Evolutionary conservation across 805 yeast species (phyloP).

Genomic region (Metschnikowia similis): DNA sequence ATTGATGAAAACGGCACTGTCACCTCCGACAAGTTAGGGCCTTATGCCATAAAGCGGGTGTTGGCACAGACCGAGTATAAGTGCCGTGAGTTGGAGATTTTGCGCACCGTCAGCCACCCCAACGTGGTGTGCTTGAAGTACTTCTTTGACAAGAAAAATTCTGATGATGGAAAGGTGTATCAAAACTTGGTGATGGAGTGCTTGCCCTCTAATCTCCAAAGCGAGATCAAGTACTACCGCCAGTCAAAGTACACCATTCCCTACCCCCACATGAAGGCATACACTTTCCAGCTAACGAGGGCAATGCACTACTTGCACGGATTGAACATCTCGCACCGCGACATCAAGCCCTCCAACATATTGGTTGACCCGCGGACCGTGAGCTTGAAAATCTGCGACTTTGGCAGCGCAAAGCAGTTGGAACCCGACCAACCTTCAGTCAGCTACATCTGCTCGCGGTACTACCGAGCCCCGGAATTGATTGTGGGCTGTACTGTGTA

Average conservation of each 20-base stretch:
- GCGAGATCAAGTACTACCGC: slow-evolving; percentile 68
- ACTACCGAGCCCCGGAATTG: slow-evolving; percentile 94
- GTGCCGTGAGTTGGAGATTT: slow-evolving; percentile 72
- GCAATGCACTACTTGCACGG: slow-evolving; percentile 82
- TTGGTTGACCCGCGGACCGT: slow-evolving; percentile 69
- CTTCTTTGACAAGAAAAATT: slow-evolving; percentile 65
- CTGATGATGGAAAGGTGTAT: slow-evolving; percentile 60
- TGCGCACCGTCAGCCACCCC: slow-evolving; percentile 74
- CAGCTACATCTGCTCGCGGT: slow-evolving; percentile 92
- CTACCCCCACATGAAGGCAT: slow-evolving; percentile 68
- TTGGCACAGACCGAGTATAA: slow-evolving; percentile 87
- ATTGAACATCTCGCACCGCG: slow-evolving; percentile 77
- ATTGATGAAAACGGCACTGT: slow-evolving; percentile 22
- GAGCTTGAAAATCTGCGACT: slow-evolving; percentile 72
- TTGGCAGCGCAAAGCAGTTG: slow-evolving; percentile 78
- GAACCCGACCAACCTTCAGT: slow-evolving; percentile 84
- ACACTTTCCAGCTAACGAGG: slow-evolving; percentile 74
- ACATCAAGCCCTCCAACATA: slow-evolving; percentile 79
- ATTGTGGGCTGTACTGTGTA: slow-evolving; percentile 87
- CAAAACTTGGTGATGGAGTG: slow-evolving; percentile 87
- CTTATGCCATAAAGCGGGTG: slow-evolving; percentile 78
- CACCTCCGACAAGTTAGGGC: slow-evolving; percentile 56
- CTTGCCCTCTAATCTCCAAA: slow-evolving; percentile 73
- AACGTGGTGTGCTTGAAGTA: slow-evolving; percentile 67
- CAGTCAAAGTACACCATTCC: slow-evolving; percentile 59